Evolutionary conservation across 2,329 filamentous ascomycete species (phyloP).

Genomic region (Trichoderma oligosporum): DNA sequence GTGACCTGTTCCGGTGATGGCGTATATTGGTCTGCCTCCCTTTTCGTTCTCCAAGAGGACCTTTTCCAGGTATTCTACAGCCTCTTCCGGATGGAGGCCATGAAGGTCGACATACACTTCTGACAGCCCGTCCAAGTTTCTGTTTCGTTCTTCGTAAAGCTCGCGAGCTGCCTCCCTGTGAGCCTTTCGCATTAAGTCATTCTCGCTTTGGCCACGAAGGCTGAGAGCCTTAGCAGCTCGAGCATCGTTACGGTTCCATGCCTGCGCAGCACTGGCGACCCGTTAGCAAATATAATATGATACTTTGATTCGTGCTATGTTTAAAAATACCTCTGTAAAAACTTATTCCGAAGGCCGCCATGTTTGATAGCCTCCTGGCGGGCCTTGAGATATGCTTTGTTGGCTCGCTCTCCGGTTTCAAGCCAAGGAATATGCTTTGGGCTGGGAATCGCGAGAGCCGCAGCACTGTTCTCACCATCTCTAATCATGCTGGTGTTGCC

Average conservation of each 20-base stretch:
- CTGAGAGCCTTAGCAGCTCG: constrained; percentile 93
- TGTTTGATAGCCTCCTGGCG: constrained; percentile 96
- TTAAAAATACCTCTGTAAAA: constrained; percentile 75
- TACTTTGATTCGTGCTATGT: not conserved
- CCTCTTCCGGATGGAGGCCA: constrained; percentile 97
- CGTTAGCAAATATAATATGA: constrained; percentile 20
- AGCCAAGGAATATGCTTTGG: constrained; percentile 96
- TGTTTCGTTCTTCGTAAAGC: constrained; percentile 91
- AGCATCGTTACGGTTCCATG: constrained; percentile 97
- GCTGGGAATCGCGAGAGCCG: constrained; percentile 77
- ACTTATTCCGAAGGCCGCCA: constrained; percentile 93
- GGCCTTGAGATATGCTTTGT: constrained; percentile 92
- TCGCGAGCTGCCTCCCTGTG: constrained; percentile 90
- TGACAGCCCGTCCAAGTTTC: constrained; percentile 51
- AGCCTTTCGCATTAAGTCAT: constrained; percentile 94
- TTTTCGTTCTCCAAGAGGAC: constrained; percentile 78
- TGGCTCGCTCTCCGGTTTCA: constrained; percentile 85
- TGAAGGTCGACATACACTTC: constrained; percentile 96
- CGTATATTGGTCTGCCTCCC: constrained; percentile 76
- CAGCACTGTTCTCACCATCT: constrained; percentile 71
- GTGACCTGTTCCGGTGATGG: constrained; percentile 93
- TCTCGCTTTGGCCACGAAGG: constrained; percentile 91
- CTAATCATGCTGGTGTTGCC: constrained; percentile 62
- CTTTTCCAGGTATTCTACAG: constrained; percentile 86
- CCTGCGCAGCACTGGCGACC: constrained; percentile 74